Evolutionary conservation across 2,329 filamentous ascomycete species (phyloP), one percentile per base, ranked within the genome.

Genomic region (Thelonectria blattea): DNA sequence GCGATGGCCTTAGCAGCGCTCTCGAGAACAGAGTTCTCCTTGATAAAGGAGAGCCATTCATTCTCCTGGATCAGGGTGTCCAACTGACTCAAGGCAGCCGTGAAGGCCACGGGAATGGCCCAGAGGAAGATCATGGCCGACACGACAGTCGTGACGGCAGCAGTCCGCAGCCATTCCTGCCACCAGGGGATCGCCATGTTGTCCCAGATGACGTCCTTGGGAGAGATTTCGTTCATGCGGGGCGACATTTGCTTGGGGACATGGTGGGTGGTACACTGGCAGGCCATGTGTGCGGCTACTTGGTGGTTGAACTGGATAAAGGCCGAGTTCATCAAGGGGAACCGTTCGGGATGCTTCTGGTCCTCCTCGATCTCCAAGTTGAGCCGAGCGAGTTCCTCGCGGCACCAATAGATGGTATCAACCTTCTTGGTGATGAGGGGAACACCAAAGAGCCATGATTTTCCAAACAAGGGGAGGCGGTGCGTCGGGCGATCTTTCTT

Each of bases 261-360:
- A 70, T 99, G 95, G 73, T 98, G 93, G 41, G 91, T 93, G 47
- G 96, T 84, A 49, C 92, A 88, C 74, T 99, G 95, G 73, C 93
- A 97, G 59, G 94, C 95, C 95, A 99, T 98, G 71, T 99, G 95
- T 0, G 95, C 95, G 6, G 94, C 93, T 2, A 97, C 91, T 74
- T 99, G 95, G 72, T 97, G 91, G 72, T 99, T 97, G 83, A 99
- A 99, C 73, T 99, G 95, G 62, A 99, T 93, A 69, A 99, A 99
- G 0, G 95, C 95, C 1, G 94, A 97, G 71, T 91, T 97, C 93
- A 97, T 96, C 48, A 93, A 79, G 0, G 94, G 93, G 64, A 92
- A 98, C 5, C 89, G 87, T 66, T 97, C 93, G 0, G 91, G 90
- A 50, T 95, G 83, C 54, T 89, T 84, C 73, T 99, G 95, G 66